Evolutionary conservation across 2,329 filamentous ascomycete species (phyloP).

Genomic region (Dothideomycetidae sp.): DNA sequence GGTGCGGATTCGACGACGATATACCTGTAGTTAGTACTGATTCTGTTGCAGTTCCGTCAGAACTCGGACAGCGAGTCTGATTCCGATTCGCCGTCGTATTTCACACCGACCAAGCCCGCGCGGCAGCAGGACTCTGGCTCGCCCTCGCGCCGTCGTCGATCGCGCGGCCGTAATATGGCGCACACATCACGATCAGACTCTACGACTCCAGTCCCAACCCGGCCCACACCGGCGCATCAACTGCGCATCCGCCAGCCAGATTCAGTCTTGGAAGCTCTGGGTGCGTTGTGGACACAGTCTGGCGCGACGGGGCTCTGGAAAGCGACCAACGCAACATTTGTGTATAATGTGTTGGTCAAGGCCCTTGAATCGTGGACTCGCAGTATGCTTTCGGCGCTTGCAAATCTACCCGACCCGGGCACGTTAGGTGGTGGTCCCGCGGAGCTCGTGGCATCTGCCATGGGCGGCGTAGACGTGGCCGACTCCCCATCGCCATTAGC

Average conservation of each 20-base stretch:
- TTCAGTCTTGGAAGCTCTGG: constrained; percentile 73
- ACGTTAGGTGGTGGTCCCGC: constrained; percentile 41
- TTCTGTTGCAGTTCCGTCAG: not conserved
- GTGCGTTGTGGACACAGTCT: constrained; percentile 78
- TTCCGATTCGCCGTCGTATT: constrained; percentile 60
- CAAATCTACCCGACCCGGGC: constrained; percentile 77
- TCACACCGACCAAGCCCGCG: constrained; percentile 53
- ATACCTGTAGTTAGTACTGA: not conserved
- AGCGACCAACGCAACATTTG: constrained; percentile 76
- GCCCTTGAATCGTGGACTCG: constrained; percentile 85
- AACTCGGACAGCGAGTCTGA: constrained; percentile 52
- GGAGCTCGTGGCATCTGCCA: constrained; percentile 18
- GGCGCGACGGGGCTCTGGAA: constrained; percentile 92
- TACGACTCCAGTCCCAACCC: constrained; percentile 24
- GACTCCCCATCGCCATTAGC: constrained; percentile 71
- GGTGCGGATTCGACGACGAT: not conserved
- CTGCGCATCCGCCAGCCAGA: constrained; percentile 60
- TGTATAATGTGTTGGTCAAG: constrained; percentile 75
- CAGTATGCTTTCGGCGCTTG: constrained; percentile 74
- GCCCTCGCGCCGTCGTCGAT: constrained; percentile 31
- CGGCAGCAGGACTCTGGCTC: constrained; percentile 11
- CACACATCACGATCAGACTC: constrained; percentile 22
- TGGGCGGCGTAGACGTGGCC: constrained; percentile 62
- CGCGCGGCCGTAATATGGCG: constrained; percentile 29
- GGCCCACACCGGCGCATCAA: constrained; percentile 38